Base-by-base conservation (phyloP, 108 stramenopile species). In the Licmophora abbreviata region DNA sequence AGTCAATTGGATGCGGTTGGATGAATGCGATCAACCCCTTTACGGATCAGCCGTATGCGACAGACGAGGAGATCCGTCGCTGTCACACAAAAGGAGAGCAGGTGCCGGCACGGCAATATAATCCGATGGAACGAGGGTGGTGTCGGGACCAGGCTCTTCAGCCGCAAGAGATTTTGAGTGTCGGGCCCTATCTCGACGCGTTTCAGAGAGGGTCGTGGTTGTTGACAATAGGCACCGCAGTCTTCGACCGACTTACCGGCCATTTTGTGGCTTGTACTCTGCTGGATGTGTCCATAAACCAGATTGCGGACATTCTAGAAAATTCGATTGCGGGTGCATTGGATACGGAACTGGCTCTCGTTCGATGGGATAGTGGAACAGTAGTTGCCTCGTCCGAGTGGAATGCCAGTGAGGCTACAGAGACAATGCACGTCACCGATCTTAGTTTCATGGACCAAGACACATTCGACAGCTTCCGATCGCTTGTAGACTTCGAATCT, bases 1-100 rank as follows among this genome's bases (percentile, higher is more conserved):
- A 42, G 27, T 72, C 66, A 38, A 31, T 56, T 14, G 78, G 78
- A 9, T 80, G 78, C 37, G 74, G 76, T 17, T 80, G 78, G 78
- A 66, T 80, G 71, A 31, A 45, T 12, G 37, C 34, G 7, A 56
- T 34, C 0, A 75, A 80, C 44, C 56, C 56, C 0, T 44, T 37
- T 20, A 66, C 49, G 6, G 45, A 63, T 8, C 29, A 42, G 12
- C 77, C 69, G 0, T 54, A 48, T 51, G 73, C 51, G 21, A 53
- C 56, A 27, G 57, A 58, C 1, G 68, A 75, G 44, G 69, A 68
- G 43, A 77, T 73, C 40, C 33, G 45, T 20, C 36, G 64, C 10
- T 80, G 78, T 50, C 63, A 60, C 51, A 59, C 67, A 14, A 41
- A 56, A 28, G 74, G 74, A 14, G 57, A 41, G 8, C 15, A 38